Evolutionary conservation across 345 rosid species (phyloP), one percentile per base, ranked within the genome.

Genomic region (Boechera stricta): DNA sequence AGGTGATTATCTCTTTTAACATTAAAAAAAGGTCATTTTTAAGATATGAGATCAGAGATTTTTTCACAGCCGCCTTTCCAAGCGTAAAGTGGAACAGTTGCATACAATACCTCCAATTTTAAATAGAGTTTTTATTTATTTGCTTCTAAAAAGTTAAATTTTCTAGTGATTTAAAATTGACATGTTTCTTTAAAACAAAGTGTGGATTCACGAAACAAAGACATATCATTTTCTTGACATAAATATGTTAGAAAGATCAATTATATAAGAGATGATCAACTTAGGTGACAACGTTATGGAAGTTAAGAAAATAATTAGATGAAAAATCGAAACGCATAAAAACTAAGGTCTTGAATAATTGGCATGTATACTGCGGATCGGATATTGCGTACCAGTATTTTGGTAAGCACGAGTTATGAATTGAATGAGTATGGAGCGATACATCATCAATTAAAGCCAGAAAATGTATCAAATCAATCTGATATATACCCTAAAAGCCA

Each of bases 321-420:
- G 41, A 72, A 51, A 28, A 38, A 49, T 35, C 39, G 36, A 61
- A 36, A 61, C 57, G 76, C 51, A 51, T 47, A 26, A 49, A 33
- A 65, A 49, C 31, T 24, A 21, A 21, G 21, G 1, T 21, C 21
- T 21, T 21, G 21, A 21, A 21, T 21, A 1, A 1, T 21, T 21
- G 21, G 1, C 21, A 21, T 21, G 21, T 21, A 21, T 18, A 0
- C 21, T 18, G 21, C 21, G 1, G 0, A 18, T 21, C 21, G 21
- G 21, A 21, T 21, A 21, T 1, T 21, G 21, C 21, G 1, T 21
- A 21, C 21, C 21, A 21, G 21, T 21, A 21, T 21, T 21, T 21
- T 21, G 21, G 21, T 21, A 21, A 21, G 21, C 21, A 21, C 1
- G n/a, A n/a, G n/a, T n/a, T n/a, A n/a, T n/a, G n/a, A n/a, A n/a